Evolutionary conservation across 2,329 filamentous ascomycete species (phyloP).

Genomic region (Monilinia fructigena): DNA sequence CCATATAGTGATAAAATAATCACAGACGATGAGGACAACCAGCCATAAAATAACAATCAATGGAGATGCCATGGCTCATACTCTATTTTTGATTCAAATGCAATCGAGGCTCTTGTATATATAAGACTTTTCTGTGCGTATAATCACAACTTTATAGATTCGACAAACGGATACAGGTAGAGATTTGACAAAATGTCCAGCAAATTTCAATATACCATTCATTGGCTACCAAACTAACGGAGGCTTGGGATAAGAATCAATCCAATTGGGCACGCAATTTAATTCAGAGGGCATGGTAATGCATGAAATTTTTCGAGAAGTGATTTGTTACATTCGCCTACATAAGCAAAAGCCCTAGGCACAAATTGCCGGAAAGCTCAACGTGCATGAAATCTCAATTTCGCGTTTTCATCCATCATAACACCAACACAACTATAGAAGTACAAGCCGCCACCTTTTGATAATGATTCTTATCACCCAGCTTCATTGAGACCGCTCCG

Average conservation of each 20-base stretch:
- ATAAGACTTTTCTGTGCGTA: background rate
- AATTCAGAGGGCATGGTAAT: background rate
- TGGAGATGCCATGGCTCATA: background rate
- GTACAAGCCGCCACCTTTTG: too few relatives aligned
- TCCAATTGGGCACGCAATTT: background rate
- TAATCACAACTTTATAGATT: too few relatives aligned
- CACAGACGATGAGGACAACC: background rate
- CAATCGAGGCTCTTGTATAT: background rate
- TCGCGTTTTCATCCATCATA: background rate
- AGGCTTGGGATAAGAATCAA: background rate
- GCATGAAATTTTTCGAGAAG: background rate
- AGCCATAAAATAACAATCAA: background rate
- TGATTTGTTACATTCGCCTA: background rate
- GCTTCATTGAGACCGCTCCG: too few relatives aligned
- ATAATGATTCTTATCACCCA: background rate
- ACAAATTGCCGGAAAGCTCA: background rate
- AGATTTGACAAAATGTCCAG: background rate
- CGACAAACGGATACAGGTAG: too few relatives aligned
- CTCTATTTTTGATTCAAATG: background rate
- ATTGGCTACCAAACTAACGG: background rate
- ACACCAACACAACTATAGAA: background rate
- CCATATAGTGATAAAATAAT: background rate
- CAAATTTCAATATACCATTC: background rate
- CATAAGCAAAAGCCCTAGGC: background rate
- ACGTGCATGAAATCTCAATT: background rate